Conservation (phyloP, 345 rosid species). For the Geranium brycei region DNA sequence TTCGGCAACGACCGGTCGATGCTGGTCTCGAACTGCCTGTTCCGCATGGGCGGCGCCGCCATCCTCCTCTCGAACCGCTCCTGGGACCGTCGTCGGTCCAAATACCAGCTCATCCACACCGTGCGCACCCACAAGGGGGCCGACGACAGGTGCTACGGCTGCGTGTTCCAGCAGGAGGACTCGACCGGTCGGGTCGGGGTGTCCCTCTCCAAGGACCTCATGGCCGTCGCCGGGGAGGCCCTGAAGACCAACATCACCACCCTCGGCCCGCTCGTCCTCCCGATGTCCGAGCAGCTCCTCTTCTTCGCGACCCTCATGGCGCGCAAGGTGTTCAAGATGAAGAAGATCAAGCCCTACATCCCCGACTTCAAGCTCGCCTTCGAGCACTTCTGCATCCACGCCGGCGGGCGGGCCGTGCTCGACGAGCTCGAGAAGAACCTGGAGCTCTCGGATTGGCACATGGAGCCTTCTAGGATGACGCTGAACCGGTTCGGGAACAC, state of each 20-base stretch:
- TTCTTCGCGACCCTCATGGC: background rate
- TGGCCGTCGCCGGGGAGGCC: constrained; percentile 10
- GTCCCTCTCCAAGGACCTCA: constrained; percentile 8
- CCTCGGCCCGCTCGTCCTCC: constrained; percentile 6
- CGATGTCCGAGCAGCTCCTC: background rate
- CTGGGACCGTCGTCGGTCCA: constrained; percentile 5
- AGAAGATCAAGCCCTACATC: constrained; percentile 35
- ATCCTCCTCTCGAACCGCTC: constrained; percentile 7
- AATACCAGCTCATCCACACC: constrained; percentile 10
- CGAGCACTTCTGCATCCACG: constrained; percentile 64
- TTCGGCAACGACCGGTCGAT: constrained; percentile 8
- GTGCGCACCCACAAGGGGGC: constrained; percentile 7
- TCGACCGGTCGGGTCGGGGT: background rate
- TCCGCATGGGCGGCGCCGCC: constrained; percentile 4
- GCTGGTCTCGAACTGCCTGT: constrained; percentile 8
- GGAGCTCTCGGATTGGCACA: constrained; percentile 42
- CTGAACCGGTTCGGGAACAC: constrained; percentile 60
- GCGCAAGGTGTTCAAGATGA: constrained; percentile 8
- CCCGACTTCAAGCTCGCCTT: constrained; percentile 65
- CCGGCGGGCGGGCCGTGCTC: constrained; percentile 54
- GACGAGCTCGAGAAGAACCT: constrained; percentile 59
- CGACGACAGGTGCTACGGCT: constrained; percentile 1
- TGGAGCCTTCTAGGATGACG: constrained; percentile 77
- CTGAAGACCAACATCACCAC: constrained; percentile 6
- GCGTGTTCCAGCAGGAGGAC: constrained; percentile 8